Conservation (phyloP, 768 basidiomycete species). For the Psilocybe azurescens region DNA sequence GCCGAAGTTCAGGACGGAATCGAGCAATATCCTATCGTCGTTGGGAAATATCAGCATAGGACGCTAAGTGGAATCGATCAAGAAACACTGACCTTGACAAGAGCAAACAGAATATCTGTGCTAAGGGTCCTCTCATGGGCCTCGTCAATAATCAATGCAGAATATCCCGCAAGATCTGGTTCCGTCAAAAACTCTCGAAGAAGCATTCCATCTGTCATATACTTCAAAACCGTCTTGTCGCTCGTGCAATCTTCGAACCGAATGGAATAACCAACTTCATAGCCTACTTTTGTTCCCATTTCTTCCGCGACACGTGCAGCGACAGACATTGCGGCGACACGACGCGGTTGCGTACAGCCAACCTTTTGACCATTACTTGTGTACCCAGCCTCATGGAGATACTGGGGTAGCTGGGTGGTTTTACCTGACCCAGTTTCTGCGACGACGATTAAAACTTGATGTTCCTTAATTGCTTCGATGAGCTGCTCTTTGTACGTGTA, state of each 20-base stretch:
- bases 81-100: conserved; percentile 85
- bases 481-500: conserved; percentile 88
- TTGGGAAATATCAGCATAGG: conserved; percentile 16
- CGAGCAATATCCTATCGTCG: conserved; percentile 86
- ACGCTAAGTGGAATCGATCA: not conserved
- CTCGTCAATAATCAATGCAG: conserved; percentile 96
- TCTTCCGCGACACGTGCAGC: conserved; percentile 99
- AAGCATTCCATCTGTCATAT: conserved; percentile 99
- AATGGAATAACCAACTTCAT: conserved; percentile 99
- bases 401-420: conserved; percentile 98
- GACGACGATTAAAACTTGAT: conserved; percentile 96
- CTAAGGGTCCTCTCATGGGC: conserved; percentile 97
- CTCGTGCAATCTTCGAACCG: conserved; percentile 99
- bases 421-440: conserved; percentile 99
- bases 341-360: conserved; percentile 97
- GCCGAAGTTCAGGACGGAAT: conserved; percentile 90
- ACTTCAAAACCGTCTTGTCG: conserved; percentile 98
- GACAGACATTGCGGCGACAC: conserved; percentile 99
- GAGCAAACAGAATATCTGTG: conserved; percentile 98
- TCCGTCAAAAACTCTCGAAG: conserved; percentile 97
- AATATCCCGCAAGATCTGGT: conserved; percentile 94
- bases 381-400: conserved; percentile 97
- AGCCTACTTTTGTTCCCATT: conserved; percentile 96
- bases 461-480: conserved; percentile 85
- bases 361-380: conserved; percentile 87